Conservation (phyloP, 306 rosid genomes). For the Dalbergia cultrata region DNA sequence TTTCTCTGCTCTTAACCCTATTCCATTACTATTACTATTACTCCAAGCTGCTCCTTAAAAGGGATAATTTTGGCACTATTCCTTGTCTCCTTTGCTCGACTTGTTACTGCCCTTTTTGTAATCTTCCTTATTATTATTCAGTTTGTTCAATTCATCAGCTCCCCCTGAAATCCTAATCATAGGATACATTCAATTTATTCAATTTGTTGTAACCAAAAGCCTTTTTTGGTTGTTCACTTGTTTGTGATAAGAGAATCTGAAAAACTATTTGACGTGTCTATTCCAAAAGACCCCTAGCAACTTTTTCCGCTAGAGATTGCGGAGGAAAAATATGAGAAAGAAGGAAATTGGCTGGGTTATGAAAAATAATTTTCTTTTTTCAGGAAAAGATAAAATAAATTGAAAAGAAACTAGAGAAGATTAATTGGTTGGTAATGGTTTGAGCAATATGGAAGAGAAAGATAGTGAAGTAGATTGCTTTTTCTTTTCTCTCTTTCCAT, state of each 20-base stretch:
- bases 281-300: not conserved
- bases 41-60: no score
- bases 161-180: no score
- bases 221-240: not conserved
- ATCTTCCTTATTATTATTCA: no score
- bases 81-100: no score
- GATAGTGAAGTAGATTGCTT: not conserved
- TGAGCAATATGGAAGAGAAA: constrained; percentile 1
- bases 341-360: not conserved
- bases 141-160: no score
- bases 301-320: not conserved
- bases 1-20: no score
- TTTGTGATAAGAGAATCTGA: not conserved
- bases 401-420: not conserved
- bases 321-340: not conserved
- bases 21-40: no score
- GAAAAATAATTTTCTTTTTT: not conserved
- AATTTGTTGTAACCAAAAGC: not conserved
- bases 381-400: constrained; percentile 17
- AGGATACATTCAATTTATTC: no score
- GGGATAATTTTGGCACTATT: no score
- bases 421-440: not conserved
- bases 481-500: not conserved
- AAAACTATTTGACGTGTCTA: no score
- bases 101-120: no score